A percentile compares a stretch with the other conserved stretches of the same genome.
phyloP scores from a whole-genome alignment of 1,139 yeast genomes.

The Torulaspora pretoriensis region DNA sequence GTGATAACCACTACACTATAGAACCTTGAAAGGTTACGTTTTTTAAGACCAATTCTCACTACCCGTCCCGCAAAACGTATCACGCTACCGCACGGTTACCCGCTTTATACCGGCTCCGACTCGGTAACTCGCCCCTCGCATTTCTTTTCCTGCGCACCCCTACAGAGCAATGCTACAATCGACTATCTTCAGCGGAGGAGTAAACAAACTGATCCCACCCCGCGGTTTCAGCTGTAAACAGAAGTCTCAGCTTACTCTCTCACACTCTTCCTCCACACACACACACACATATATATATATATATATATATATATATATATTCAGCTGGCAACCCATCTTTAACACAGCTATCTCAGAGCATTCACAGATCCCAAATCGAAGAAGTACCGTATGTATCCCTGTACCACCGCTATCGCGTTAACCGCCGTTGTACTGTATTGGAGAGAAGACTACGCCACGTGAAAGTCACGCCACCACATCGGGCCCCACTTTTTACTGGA shows the following conservation, averaged over 20 bases:
- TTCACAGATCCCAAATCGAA: neutral
- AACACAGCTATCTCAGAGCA: neutral
- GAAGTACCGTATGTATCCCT: neutral
- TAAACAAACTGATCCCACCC: slow-evolving; percentile 1
- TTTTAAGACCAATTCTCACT: no score
- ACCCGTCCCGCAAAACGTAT: neutral
- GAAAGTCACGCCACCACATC: neutral
- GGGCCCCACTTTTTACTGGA: neutral
- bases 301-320: neutral
- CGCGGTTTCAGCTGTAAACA: neutral
- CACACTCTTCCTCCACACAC: no score
- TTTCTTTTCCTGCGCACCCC: neutral
- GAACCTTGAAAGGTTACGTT: slow-evolving; percentile 6
- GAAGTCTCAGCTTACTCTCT: neutral
- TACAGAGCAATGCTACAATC: neutral
- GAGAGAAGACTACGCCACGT: neutral
- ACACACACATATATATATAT: neutral
- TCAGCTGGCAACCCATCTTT: neutral
- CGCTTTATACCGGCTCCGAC: neutral
- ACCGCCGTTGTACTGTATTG: neutral
- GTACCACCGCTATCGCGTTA: neutral
- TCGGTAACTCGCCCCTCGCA: neutral
- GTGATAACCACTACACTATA: slow-evolving; percentile 67
- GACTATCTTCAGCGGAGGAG: neutral
- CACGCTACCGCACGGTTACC: neutral